These are phyloP conservation scores for Dissoconium aciculare DNA, from an alignment of 2,329 filamentous ascomycete species.

Conservation along the genomic window DNA sequence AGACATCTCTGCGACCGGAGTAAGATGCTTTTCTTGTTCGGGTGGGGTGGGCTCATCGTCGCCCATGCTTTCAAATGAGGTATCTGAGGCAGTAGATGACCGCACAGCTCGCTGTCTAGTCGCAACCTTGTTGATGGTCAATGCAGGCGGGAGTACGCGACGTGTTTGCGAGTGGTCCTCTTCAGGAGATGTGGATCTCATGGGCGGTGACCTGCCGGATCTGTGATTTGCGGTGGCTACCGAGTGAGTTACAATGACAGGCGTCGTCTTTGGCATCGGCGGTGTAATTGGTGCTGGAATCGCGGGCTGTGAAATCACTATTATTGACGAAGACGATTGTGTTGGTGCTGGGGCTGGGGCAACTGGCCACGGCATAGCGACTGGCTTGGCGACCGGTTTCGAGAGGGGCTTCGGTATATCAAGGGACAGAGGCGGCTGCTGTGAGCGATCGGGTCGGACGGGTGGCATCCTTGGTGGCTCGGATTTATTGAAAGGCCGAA, in stretches of 20 bases:
- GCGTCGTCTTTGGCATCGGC: neutral
- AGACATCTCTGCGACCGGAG: constrained; percentile 28
- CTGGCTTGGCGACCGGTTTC: constrained; percentile 3
- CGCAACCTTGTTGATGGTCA: constrained; percentile 14
- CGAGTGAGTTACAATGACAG: constrained; percentile 9
- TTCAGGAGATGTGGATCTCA: neutral
- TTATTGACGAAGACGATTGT: neutral
- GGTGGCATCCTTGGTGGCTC: no score
- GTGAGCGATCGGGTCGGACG: constrained; percentile 6
- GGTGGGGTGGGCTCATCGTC: constrained; percentile 33
- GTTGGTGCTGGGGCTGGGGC: neutral
- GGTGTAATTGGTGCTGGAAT: no score
- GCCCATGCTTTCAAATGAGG: constrained; percentile 33
- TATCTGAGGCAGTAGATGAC: constrained; percentile 15
- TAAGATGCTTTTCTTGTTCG: constrained; percentile 29
- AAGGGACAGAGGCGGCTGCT: constrained; percentile 13
- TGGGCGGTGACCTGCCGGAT: constrained; percentile 7
- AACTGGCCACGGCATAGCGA: neutral
- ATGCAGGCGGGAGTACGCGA: constrained; percentile 11
- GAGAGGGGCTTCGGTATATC: constrained; percentile 12
- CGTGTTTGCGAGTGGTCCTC: constrained; percentile 14
- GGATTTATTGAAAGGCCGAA: neutral
- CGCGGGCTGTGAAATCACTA: no score
- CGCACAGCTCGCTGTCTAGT: constrained; percentile 14
- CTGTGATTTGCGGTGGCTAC: constrained; percentile 22